Percentiles rank a stretch among this genome's conserved stretches.
phyloP scores from a whole-genome alignment of 345 rosid genomes.

The Bretschneidera sinensis region DNA sequence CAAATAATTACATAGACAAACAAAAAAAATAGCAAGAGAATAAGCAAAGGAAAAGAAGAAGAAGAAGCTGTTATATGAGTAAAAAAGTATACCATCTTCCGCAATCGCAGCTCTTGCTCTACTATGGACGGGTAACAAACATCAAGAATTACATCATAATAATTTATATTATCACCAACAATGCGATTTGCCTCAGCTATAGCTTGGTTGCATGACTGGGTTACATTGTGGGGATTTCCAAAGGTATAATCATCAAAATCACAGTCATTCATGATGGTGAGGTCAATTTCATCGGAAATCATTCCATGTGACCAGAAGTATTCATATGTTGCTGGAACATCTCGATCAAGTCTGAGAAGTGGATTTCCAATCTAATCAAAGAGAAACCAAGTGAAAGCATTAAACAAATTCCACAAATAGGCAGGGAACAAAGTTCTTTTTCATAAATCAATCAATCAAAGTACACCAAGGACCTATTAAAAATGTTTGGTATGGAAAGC shows the following conservation, averaged over 20 bases:
- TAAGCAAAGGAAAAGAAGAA: too few species aligned
- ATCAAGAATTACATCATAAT: conserved; percentile 78
- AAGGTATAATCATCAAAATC: conserved; percentile 69
- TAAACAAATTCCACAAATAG: not conserved
- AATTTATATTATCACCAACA: conserved; percentile 62
- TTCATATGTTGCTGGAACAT: conserved; percentile 64
- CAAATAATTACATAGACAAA: not conserved
- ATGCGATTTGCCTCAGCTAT: conserved; percentile 42
- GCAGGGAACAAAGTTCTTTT: too few species aligned
- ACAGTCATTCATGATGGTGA: conserved; percentile 61
- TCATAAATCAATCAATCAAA: too few species aligned
- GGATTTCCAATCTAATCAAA: conserved; percentile 80
- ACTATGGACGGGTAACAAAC: conserved; percentile 77
- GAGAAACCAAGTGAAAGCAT: conserved; percentile 1
- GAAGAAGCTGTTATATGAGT: too few species aligned
- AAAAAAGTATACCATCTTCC: conserved; percentile 46
- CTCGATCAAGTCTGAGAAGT: conserved; percentile 74
- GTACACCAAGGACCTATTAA: too few species aligned
- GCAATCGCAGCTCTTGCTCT: conserved; percentile 78
- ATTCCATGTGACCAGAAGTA: conserved; percentile 95
- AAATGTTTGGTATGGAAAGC: too few species aligned
- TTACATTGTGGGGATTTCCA: conserved; percentile 51
- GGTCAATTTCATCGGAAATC: conserved; percentile 90
- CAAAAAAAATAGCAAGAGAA: not conserved
- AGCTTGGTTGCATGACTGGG: conserved; percentile 49